Conservation (phyloP, 306 rosid species). For the Oemleria cerasiformis region DNA sequence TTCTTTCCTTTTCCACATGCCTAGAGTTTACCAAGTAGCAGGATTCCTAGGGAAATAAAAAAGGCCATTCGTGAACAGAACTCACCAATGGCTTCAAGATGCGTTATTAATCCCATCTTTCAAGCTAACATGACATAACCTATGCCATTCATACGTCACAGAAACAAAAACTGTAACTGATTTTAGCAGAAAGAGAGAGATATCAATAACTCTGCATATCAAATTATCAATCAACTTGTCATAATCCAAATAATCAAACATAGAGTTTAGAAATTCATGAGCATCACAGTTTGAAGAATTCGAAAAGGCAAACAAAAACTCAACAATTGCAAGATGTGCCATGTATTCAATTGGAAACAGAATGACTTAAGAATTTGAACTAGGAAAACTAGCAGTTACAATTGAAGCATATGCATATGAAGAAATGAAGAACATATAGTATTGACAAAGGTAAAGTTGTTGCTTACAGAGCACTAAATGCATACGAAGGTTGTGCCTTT, state of each 20-base stretch:
- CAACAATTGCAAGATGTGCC: no score
- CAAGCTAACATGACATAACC: constrained; percentile 1
- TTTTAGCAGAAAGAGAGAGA: background rate
- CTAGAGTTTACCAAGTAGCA: constrained; percentile 11
- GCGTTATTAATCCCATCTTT: background rate
- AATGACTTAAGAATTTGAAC: no score
- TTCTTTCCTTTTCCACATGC: background rate
- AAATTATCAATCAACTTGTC: no score
- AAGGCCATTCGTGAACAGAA: background rate
- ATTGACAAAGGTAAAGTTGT: background rate
- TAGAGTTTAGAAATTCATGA: background rate
- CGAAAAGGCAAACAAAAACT: no score
- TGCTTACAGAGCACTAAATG: background rate
- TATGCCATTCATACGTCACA: background rate
- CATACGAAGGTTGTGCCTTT: background rate
- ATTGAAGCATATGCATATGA: no score
- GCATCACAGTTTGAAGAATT: no score
- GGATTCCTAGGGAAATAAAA: background rate
- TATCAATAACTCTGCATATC: background rate
- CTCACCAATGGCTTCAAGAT: background rate
- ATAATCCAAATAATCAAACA: background rate
- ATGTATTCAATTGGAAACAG: no score
- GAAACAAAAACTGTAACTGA: background rate
- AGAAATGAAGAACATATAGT: no score
- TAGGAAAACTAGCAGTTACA: no score